These are phyloP conservation scores for Xylaria arbuscula DNA, from an alignment of 2,329 filamentous ascomycete species.

Conservation along the genomic window DNA sequence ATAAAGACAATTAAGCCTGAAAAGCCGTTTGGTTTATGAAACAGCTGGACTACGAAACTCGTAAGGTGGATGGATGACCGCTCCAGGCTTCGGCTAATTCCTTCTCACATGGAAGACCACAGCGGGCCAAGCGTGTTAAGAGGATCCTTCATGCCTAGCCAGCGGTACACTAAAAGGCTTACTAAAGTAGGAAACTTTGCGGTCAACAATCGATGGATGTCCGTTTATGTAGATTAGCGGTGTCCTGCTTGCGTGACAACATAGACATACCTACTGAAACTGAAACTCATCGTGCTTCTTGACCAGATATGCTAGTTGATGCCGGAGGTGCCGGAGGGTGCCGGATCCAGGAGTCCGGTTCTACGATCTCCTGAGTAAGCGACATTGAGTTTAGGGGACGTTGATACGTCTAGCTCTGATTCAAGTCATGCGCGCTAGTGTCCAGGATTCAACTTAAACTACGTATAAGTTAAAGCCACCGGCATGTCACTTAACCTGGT, in stretches of 20 bases:
- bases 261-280: not conserved
- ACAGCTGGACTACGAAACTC: not conserved
- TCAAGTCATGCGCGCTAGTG: not conserved
- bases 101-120: not conserved
- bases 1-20: no score
- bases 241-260: no score
- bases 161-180: conserved; percentile 11
- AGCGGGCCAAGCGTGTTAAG: conserved; percentile 6
- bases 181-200: conserved; percentile 14
- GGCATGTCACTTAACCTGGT: not conserved
- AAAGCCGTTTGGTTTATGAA: not conserved
- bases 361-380: conserved; percentile 16
- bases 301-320: not conserved
- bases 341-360: conserved; percentile 30
- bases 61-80: not conserved
- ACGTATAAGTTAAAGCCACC: not conserved
- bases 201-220: not conserved
- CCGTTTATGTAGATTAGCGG: not conserved
- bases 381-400: conserved; percentile 2
- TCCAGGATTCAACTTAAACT: not conserved
- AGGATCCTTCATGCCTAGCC: not conserved
- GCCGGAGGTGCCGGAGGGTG: conserved; percentile 3
- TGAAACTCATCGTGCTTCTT: not conserved
- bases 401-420: not conserved
- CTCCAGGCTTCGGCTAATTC: conserved; percentile 5